phyloP scores from a whole-genome alignment of 306 rosid species.

The Sicyos edulis region DNA sequence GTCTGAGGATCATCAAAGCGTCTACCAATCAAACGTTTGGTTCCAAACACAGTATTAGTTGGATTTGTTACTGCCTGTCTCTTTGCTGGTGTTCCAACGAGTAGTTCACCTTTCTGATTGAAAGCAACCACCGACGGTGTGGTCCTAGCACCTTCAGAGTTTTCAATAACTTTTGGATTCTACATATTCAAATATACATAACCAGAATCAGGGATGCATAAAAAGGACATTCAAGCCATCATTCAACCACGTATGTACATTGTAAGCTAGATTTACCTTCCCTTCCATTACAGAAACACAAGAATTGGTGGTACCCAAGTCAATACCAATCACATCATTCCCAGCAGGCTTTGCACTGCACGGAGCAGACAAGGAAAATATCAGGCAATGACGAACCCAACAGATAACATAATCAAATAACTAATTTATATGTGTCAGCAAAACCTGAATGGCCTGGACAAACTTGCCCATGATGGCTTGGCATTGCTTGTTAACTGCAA shows the following conservation, averaged over 20 bases:
- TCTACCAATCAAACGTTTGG: conserved; percentile 88
- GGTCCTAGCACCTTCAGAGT: conserved; percentile 82
- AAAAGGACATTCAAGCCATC: not conserved
- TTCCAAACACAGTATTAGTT: conserved; percentile 70
- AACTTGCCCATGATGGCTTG: conserved; percentile 59
- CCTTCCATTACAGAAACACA: conserved; percentile 95
- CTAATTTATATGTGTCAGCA: not conserved
- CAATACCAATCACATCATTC: conserved; percentile 79
- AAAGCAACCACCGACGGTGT: conserved; percentile 94
- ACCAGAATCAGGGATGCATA: not conserved
- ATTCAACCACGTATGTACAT: not conserved
- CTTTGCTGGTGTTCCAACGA: conserved; percentile 96
- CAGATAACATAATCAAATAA: not conserved
- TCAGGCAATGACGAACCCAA: not conserved
- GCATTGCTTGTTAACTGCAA: conserved; percentile 48
- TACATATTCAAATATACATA: conserved; percentile 16
- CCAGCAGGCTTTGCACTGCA: conserved; percentile 82
- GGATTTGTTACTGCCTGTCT: conserved; percentile 94
- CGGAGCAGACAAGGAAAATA: not conserved
- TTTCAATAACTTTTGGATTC: conserved; percentile 84
- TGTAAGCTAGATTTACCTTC: conserved; percentile 36
- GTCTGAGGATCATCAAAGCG: conserved; percentile 86
- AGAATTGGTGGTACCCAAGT: conserved; percentile 92
- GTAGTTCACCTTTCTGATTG: conserved; percentile 83
- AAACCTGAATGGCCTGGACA: conserved; percentile 80